These are phyloP conservation scores for Xenosphaeropsis pyriputrescens DNA, from an alignment of 2,329 filamentous ascomycete genomes.

Conservation along the genomic window DNA sequence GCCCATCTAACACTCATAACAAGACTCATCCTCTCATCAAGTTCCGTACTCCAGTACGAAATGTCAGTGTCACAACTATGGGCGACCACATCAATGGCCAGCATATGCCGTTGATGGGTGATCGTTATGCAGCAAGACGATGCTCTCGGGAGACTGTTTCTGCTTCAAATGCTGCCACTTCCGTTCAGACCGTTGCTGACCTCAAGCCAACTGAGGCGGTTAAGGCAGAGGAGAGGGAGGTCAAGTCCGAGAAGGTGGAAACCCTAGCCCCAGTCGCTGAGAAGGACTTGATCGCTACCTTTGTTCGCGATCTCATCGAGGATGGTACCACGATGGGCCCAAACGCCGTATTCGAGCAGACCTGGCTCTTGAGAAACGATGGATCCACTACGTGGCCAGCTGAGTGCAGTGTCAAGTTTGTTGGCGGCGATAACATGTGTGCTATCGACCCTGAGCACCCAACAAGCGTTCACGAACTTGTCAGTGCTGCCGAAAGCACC, in stretches of 20 bases:
- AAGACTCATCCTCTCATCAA: slow-evolving; percentile 94
- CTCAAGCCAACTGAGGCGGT: slow-evolving; percentile 44
- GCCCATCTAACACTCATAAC: slow-evolving; percentile 75
- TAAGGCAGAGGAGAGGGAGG: slow-evolving; percentile 20
- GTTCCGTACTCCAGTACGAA: slow-evolving; percentile 84
- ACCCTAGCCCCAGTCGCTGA: slow-evolving; percentile 11
- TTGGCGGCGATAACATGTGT: slow-evolving; percentile 94
- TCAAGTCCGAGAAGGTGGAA: slow-evolving; percentile 8
- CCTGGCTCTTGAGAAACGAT: slow-evolving; percentile 81
- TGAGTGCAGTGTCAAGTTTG: slow-evolving; percentile 80
- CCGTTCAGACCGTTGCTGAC: slow-evolving; percentile 61
- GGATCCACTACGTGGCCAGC: slow-evolving; percentile 70
- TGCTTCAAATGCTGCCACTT: slow-evolving; percentile 35
- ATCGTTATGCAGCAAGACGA: slow-evolving; percentile 27
- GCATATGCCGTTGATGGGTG: slow-evolving; percentile 56
- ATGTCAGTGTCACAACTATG: slow-evolving; percentile 74
- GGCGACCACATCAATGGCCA: slow-evolving; percentile 60
- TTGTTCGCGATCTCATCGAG: slow-evolving; percentile 60
- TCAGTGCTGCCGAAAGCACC: slow-evolving; percentile 71
- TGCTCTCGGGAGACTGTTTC: slow-evolving; percentile 33
- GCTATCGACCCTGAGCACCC: slow-evolving; percentile 70
- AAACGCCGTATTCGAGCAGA: slow-evolving; percentile 69
- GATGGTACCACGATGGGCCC: slow-evolving; percentile 64
- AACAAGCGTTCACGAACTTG: slow-evolving; percentile 62
- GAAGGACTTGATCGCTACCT: slow-evolving; percentile 44